A percentile compares a stretch with the other conserved stretches of the same genome.
phyloP scores from a whole-genome alignment of 169 alveolate genomes.

The Hepatocystis sp. region DNA sequence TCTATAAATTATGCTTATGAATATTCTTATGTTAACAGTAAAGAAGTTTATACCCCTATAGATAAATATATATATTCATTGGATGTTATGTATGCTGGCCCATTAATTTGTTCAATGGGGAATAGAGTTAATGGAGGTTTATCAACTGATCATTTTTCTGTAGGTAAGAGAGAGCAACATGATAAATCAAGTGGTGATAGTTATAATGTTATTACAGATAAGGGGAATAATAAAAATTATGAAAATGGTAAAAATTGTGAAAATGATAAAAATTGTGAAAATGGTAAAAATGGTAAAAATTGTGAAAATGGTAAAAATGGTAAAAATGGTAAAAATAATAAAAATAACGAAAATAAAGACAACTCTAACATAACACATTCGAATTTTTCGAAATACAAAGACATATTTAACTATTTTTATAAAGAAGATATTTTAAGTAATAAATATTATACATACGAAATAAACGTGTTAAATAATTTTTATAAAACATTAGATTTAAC shows the following conservation, averaged over 20 bases:
- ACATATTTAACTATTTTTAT: too few relatives aligned
- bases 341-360: slow-evolving; percentile 2
- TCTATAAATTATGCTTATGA: slow-evolving; percentile 62
- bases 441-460: slow-evolving; percentile 47
- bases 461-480: slow-evolving; percentile 58
- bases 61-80: slow-evolving; percentile 60
- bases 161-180: neutral
- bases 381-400: too few relatives aligned
- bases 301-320: neutral
- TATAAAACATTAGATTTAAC: slow-evolving; percentile 62
- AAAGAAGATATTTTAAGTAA: too few relatives aligned
- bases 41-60: slow-evolving; percentile 57
- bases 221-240: neutral
- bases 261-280: neutral
- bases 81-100: slow-evolving; percentile 33
- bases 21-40: slow-evolving; percentile 43
- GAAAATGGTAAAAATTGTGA: neutral
- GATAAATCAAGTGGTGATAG: too few relatives aligned
- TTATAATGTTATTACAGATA: neutral
- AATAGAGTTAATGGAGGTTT: neutral
- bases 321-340: neutral
- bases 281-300: neutral
- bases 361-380: too few relatives aligned
- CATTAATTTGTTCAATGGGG: slow-evolving; percentile 40
- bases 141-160: neutral